phyloP scores from a whole-genome alignment of 176 grass and related monocot species.

The Zoysia pacifica region DNA sequence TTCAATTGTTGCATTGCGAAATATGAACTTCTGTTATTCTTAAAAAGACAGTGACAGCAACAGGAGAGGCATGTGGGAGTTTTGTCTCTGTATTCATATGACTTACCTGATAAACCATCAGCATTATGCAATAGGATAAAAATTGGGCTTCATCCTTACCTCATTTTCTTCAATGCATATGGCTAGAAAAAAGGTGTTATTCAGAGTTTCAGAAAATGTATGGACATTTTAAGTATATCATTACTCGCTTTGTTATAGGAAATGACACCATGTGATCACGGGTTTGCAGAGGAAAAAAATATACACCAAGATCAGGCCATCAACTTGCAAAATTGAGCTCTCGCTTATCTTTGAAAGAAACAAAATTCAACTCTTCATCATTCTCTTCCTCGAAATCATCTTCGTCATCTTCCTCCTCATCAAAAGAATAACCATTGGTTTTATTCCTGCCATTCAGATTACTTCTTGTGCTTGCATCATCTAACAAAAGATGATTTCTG shows the following conservation, averaged over 20 bases:
- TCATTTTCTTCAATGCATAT: constrained; percentile 22
- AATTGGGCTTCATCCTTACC: not conserved
- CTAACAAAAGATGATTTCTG: constrained; percentile 13
- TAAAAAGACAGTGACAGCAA: constrained; percentile 3
- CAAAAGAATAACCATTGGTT: constrained; percentile 26
- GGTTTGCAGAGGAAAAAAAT: constrained; percentile 35
- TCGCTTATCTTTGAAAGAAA: constrained; percentile 72
- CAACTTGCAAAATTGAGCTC: constrained; percentile 55
- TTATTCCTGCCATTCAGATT: constrained; percentile 38
- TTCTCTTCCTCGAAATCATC: constrained; percentile 52
- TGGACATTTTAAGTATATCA: constrained; percentile 35
- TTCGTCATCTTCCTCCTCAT: constrained; percentile 41
- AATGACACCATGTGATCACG: constrained; percentile 27
- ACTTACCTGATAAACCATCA: constrained; percentile 29
- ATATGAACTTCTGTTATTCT: constrained; percentile 7
- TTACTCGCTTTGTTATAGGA: constrained; percentile 34
- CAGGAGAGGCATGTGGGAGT: not conserved
- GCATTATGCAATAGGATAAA: not conserved
- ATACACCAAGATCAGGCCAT: constrained; percentile 44
- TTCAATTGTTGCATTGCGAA: not conserved
- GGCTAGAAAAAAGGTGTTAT: constrained; percentile 2
- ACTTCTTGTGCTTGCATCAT: constrained; percentile 12
- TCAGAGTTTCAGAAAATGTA: constrained; percentile 18
- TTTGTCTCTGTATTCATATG: constrained; percentile 16
- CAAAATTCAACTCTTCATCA: constrained; percentile 59